Percentiles rank a stretch among this genome's conserved stretches.
Conservation (phyloP, 352 stramenopile species). For the Pythium chondricola region DNA sequence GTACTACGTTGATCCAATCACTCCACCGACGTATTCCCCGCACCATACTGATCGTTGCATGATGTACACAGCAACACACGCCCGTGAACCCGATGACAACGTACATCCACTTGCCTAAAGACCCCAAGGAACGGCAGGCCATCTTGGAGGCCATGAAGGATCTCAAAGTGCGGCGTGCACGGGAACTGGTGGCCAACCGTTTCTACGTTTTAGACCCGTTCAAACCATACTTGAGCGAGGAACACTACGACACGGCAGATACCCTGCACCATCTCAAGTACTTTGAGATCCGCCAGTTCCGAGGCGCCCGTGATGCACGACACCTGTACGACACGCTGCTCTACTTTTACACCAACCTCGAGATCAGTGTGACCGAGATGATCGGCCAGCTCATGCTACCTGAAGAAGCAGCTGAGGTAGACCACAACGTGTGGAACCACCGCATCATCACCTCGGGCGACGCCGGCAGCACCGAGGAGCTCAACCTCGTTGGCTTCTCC, state of each 20-base stretch:
- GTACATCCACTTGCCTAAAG: slow-evolving; percentile 5
- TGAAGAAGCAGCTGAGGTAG: slow-evolving; percentile 25
- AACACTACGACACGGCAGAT: not conserved
- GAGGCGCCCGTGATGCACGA: slow-evolving; percentile 17
- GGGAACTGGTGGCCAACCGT: slow-evolving; percentile 1
- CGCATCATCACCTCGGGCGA: slow-evolving; percentile 23
- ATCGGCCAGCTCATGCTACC: slow-evolving; percentile 32
- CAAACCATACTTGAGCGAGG: slow-evolving; percentile 14
- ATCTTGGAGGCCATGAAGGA: slow-evolving; percentile 7
- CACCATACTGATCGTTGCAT: not conserved
- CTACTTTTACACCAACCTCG: slow-evolving; percentile 28
- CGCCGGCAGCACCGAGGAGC: slow-evolving; percentile 24
- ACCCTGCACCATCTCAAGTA: slow-evolving; percentile 1
- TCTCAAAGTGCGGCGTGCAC: slow-evolving; percentile 6
- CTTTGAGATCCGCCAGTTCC: slow-evolving; percentile 41
- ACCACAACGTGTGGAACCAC: slow-evolving; percentile 24
- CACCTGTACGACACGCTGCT: slow-evolving; percentile 30
- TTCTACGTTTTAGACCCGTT: not conserved
- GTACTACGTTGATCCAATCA: not conserved
- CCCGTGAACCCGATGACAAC: slow-evolving; percentile 5
- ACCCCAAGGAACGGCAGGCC: not conserved
- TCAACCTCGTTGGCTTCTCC: slow-evolving; percentile 26
- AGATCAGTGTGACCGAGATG: slow-evolving; percentile 36
- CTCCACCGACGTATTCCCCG: not conserved
- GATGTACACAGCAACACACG: slow-evolving; percentile 6